Evolutionary conservation across 306 rosid species (phyloP), one percentile per base, ranked within the genome.

Genomic region (Prunus kanzakura): DNA sequence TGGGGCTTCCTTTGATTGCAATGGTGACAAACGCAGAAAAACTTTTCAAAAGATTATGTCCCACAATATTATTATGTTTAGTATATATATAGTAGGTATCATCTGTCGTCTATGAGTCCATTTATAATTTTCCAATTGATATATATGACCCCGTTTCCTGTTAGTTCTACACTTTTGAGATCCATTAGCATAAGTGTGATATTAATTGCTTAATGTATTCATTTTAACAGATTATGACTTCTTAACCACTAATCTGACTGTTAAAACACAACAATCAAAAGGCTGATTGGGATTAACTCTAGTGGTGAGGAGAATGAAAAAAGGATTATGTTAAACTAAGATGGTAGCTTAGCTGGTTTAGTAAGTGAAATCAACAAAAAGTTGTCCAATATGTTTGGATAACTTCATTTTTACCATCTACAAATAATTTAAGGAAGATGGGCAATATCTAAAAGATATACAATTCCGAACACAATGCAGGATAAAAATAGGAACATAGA

Each of bases 1-100:
- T 69, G 70, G 32, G 63, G 81, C 18, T 25, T 64, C 25, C 50
- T 58, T 78, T 70, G 58, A 69, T 58, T 67, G 32, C 68, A 68
- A 47, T 47, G n/a, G 51, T 77, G 75, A n/a, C 71, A 16, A 25
- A 56, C 30, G 13, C 15, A 7, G 1, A n/a, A 56, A 56, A 18
- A 11, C 30, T 45, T 23, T 45, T 55, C 8, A 27, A 61, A 77
- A 58, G 9, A 10, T 9, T 4, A 29, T 63, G 78, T 13, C 63
- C 64, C 78, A 75, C 72, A 22, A 27, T 32, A 67, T 18, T 55
- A 16, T 62, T 27, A 23, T 13, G 4, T n/a, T 35, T 50, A 64
- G 10, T 54, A 23, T 47, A 63, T 32, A 6, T 32, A 6, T 27
- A 61, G 43, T 2, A 64, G 41, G 8, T 75, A 14, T 16, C 32